Base-by-base conservation (phyloP, 2,329 filamentous ascomycete species). In the Aureobasidium sp. region DNA sequence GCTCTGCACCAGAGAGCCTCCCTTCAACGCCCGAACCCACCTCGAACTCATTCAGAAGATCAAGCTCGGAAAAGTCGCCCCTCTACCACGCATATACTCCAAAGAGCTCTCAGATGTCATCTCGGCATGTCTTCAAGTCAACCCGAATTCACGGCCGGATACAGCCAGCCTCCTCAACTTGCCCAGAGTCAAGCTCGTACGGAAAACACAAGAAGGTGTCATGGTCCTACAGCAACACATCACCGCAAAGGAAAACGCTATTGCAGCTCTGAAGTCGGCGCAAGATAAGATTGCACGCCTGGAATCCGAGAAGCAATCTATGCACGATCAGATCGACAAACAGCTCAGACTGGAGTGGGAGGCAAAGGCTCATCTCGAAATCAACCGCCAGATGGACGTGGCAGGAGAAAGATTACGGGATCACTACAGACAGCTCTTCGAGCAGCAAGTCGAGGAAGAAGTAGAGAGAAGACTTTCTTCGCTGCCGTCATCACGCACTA, bases 11-110 rank as follows among this genome's bases (percentile, higher is more conserved):
- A 85, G 90, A 65, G 87, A 93, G 71, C 93, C 94, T 15, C 94
- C 94, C 0, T 99, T 99, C 81, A 97, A 97, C 70, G 94, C 93
- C 62, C 92, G 94, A 75, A 90, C 90, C 3, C 94, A 97, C 72
- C 91, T 91, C 67, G 90, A 97, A 70, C 84, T 99, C 10, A 89
- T 97, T 13, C 91, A 97, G 72, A 96, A 93, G 77, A 99, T 99
- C 75, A 95, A 95, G 73, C 86, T 92, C 68, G 94, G 93, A 62
- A 90, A 88, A 71, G 85, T 92, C 65, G 81, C 88, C 10, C 84
- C 90, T 5, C 79, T 99, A 44, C 93, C 94, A 1, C 82, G 84
- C 25, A 82, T 88, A 57, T 99, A 99, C 77, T 96, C 91, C 4
- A 81, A 86, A 1, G 94, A 97, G 67, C 82, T 99, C 50, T 86